Percentiles rank a stretch among this genome's conserved stretches.
Conservation (phyloP, 1,284 basidiomycete genomes). For the Ustilago loliicola region DNA sequence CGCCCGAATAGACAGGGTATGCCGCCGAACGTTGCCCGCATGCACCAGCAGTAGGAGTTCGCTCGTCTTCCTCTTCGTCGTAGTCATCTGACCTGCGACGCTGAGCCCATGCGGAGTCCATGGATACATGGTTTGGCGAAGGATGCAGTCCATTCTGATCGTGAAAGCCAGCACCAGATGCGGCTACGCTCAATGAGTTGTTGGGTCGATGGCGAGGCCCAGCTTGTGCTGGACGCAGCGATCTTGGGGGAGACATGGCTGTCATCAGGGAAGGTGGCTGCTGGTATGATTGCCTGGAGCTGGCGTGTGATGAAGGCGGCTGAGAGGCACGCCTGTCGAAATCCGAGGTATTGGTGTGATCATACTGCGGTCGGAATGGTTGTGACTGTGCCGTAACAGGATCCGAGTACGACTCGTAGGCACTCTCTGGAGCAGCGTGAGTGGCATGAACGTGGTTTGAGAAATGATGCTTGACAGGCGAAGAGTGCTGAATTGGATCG, state of each 20-base stretch:
- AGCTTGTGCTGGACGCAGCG: slow-evolving; percentile 30
- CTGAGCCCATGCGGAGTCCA: slow-evolving; percentile 8
- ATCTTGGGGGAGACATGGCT: slow-evolving; percentile 17
- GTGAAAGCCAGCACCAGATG: slow-evolving; percentile 14
- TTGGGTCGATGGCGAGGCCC: slow-evolving; percentile 15
- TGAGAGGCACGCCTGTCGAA: slow-evolving; percentile 8
- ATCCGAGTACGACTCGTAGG: slow-evolving; percentile 39
- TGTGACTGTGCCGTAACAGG: slow-evolving; percentile 18
- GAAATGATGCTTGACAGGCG: slow-evolving; percentile 27
- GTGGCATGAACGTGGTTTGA: slow-evolving; percentile 4
- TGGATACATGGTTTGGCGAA: neutral
- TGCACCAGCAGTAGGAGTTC: slow-evolving; percentile 12
- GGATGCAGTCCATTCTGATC: slow-evolving; percentile 3
- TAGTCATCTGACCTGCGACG: slow-evolving; percentile 17
- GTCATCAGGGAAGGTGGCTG: slow-evolving; percentile 5
- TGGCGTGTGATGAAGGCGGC: neutral
- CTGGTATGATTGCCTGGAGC: slow-evolving; percentile 10
- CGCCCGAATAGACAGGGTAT: slow-evolving; percentile 45
- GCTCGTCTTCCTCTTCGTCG: slow-evolving; percentile 10
- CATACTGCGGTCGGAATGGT: slow-evolving; percentile 13
- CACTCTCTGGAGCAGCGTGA: slow-evolving; percentile 5
- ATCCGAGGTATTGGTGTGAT: slow-evolving; percentile 14
- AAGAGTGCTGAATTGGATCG: slow-evolving; percentile 7
- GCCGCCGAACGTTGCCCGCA: slow-evolving; percentile 17
- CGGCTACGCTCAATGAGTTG: slow-evolving; percentile 13